Evolutionary conservation across 2,329 filamentous ascomycete genomes (phyloP).

Genomic region (Fusarium oxysporum): DNA sequence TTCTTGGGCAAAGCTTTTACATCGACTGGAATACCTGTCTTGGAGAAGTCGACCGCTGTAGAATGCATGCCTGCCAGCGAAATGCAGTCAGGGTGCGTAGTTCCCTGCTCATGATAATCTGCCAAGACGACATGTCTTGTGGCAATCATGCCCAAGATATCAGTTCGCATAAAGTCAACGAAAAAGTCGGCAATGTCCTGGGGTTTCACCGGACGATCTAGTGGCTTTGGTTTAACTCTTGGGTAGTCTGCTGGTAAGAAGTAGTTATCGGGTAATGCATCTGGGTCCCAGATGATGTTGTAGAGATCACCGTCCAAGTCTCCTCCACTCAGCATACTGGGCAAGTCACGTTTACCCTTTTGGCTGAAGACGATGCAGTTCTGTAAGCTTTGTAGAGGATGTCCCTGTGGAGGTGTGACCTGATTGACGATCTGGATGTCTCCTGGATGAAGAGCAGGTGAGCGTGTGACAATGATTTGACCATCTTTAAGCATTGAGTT

Average conservation of each 20-base stretch:
- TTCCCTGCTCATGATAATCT: slow-evolving; percentile 66
- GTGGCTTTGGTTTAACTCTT: slow-evolving; percentile 63
- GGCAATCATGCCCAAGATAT: slow-evolving; percentile 74
- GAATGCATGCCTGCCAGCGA: slow-evolving; percentile 73
- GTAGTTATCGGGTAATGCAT: slow-evolving; percentile 55
- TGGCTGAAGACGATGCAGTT: slow-evolving; percentile 87
- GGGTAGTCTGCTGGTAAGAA: slow-evolving; percentile 78
- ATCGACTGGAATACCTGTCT: slow-evolving; percentile 73
- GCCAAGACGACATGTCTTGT: slow-evolving; percentile 72
- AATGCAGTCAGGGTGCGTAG: slow-evolving; percentile 62
- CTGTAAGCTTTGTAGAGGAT: slow-evolving; percentile 69
- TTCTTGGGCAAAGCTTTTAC: slow-evolving; percentile 56
- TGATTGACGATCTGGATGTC: slow-evolving; percentile 78
- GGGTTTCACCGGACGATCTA: slow-evolving; percentile 69
- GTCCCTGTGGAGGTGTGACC: slow-evolving; percentile 68
- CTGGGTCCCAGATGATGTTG: slow-evolving; percentile 79
- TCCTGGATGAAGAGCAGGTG: slow-evolving; percentile 83
- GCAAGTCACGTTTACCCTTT: slow-evolving; percentile 76
- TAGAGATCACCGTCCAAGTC: slow-evolving; percentile 88
- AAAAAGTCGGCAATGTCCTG: slow-evolving; percentile 85
- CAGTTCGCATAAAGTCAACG: slow-evolving; percentile 78
- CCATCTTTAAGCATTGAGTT: slow-evolving; percentile 51
- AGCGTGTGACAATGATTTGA: slow-evolving; percentile 76
- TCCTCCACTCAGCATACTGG: slow-evolving; percentile 82
- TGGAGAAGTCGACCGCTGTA: slow-evolving; percentile 79